phyloP scores from a whole-genome alignment of 371 early-diverging fungal species.

The Cokeromyces recurvatus region DNA sequence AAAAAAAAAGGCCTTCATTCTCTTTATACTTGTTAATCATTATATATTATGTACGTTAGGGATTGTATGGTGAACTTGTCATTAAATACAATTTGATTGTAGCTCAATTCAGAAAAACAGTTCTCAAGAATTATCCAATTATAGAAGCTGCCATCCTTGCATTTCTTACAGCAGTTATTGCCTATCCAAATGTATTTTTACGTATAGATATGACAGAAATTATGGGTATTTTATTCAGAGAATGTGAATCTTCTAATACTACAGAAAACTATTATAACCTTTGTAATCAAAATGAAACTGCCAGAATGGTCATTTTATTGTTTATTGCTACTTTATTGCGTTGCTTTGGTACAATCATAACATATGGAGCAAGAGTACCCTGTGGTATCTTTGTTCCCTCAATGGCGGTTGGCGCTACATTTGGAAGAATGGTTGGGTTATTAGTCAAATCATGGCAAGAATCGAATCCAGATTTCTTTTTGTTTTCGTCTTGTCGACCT shows the following conservation, averaged over 20 bases:
- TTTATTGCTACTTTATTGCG: slow-evolving; percentile 67
- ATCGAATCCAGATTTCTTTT: slow-evolving; percentile 60
- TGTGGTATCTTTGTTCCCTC: slow-evolving; percentile 94
- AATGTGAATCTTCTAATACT: slow-evolving; percentile 66
- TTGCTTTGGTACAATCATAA: slow-evolving; percentile 59
- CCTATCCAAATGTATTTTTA: slow-evolving; percentile 78
- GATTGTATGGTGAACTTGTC: slow-evolving; percentile 85
- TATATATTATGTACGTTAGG: slow-evolving; percentile 50
- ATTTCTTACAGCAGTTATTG: slow-evolving; percentile 67
- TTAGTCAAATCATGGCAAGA: slow-evolving; percentile 61
- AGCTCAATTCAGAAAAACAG: slow-evolving; percentile 64
- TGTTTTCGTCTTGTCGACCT: slow-evolving; percentile 76
- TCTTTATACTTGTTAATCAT: too few relatives aligned
- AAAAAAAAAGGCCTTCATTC: too few relatives aligned
- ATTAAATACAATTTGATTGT: slow-evolving; percentile 74
- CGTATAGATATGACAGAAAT: slow-evolving; percentile 85
- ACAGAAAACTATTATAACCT: slow-evolving; percentile 60
- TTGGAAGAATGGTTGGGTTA: slow-evolving; percentile 89
- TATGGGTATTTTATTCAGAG: slow-evolving; percentile 79
- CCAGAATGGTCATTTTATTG: slow-evolving; percentile 48
- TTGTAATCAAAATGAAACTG: slow-evolving; percentile 51
- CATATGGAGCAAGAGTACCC: slow-evolving; percentile 83
- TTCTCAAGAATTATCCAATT: slow-evolving; percentile 61
- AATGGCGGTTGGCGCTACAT: slow-evolving; percentile 93
- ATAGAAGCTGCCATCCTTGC: slow-evolving; percentile 73